A percentile compares a stretch with the other conserved stretches of the same genome.
These are phyloP conservation scores for Tetrahymena thermophila DNA, from an alignment of 73 alveolate species.

Conservation along the genomic window DNA sequence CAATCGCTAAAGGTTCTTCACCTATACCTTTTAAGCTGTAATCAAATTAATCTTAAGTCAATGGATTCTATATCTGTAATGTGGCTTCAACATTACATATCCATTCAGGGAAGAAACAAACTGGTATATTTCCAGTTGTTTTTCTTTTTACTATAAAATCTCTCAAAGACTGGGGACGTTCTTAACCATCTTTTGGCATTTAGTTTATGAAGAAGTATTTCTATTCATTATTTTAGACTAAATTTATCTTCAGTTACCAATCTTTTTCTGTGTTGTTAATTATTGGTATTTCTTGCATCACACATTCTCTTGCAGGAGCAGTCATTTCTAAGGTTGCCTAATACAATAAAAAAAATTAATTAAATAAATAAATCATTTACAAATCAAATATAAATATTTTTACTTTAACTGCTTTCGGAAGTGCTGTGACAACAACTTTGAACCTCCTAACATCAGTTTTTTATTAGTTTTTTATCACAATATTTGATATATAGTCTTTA, in stretches of 20 bases:
- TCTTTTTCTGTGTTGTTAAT: conserved; percentile 91
- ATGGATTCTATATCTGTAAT: conserved; percentile 71
- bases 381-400: background rate
- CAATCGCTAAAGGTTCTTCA: conserved; percentile 96
- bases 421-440: conserved; percentile 84
- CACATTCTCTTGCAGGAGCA: conserved; percentile 87
- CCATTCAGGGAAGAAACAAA: conserved; percentile 92
- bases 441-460: conserved; percentile 91
- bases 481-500: conserved; percentile 16
- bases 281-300: conserved; percentile 92
- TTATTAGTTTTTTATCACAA: conserved; percentile 20
- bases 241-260: conserved; percentile 82
- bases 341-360: background rate
- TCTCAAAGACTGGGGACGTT: background rate
- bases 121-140: conserved; percentile 54
- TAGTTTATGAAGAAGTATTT: background rate
- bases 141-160: conserved; percentile 67
- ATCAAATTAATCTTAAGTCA: conserved; percentile 89
- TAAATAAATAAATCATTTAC: background rate
- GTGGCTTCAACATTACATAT: conserved; percentile 73
- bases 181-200: background rate
- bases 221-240: background rate
- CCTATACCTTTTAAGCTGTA: conserved; percentile 90
- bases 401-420: conserved; percentile 84
- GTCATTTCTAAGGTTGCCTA: conserved; percentile 87